phyloP scores from a whole-genome alignment of 257 asterid species.

The Petrea volubilis region DNA sequence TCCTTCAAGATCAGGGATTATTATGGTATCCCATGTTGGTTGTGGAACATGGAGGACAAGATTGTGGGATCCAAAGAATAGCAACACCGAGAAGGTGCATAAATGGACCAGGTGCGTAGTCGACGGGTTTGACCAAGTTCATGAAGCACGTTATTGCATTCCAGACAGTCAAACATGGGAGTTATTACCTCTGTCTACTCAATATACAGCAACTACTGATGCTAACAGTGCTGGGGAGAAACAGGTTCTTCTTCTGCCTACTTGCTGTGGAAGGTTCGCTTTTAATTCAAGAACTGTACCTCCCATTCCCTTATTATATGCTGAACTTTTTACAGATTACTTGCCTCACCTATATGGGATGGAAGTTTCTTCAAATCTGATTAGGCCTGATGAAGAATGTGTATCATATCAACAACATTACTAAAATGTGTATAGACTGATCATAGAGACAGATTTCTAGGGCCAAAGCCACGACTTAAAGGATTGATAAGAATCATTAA shows the following conservation, averaged over 20 bases:
- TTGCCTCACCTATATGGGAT: not conserved
- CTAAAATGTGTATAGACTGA: not conserved
- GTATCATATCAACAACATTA: not conserved
- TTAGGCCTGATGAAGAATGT: not conserved
- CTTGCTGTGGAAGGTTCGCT: conserved; percentile 91
- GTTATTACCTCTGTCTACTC: conserved; percentile 68
- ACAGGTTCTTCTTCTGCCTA: conserved; percentile 65
- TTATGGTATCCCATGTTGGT: conserved; percentile 85
- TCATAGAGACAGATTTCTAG: not conserved
- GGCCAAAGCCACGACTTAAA: not conserved
- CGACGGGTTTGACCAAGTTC: conserved; percentile 54
- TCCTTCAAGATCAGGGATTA: conserved; percentile 52
- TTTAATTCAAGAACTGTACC: conserved; percentile 11
- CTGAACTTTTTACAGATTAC: conserved; percentile 1
- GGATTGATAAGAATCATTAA: not conserved
- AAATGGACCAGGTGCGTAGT: conserved; percentile 79
- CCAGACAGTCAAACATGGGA: conserved; percentile 94
- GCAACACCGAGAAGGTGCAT: conserved; percentile 18
- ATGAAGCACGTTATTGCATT: conserved; percentile 64
- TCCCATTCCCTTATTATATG: not conserved
- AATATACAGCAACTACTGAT: conserved; percentile 50
- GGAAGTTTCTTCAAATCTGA: not conserved
- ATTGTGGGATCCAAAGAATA: conserved; percentile 35
- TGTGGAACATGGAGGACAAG: conserved; percentile 89
- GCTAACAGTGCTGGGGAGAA: conserved; percentile 52